Evolutionary conservation across 805 yeast genomes (phyloP).

Genomic region (Nakazawaea peltata): DNA sequence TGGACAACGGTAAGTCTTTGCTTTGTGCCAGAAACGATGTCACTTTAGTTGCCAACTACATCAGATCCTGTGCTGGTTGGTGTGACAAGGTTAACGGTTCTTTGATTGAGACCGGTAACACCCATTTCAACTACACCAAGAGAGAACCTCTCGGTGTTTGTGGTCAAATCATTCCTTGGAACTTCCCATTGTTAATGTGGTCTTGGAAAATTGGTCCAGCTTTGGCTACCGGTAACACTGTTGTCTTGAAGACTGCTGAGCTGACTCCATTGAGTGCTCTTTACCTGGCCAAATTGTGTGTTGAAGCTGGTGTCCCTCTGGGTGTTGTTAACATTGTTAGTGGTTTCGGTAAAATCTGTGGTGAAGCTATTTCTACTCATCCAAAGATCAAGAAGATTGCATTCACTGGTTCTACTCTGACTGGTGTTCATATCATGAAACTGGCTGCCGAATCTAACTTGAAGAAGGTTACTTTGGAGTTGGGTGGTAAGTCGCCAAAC

Average conservation of each 20-base stretch:
- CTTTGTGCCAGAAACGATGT: constrained; percentile 41
- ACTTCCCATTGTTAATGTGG: constrained; percentile 62
- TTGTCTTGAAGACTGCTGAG: constrained; percentile 58
- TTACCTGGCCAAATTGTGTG: constrained; percentile 41
- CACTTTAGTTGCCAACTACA: constrained; percentile 34
- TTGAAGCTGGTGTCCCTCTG: constrained; percentile 55
- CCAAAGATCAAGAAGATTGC: constrained; percentile 54
- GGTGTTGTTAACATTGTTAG: constrained; percentile 58
- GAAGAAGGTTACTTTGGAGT: constrained; percentile 88
- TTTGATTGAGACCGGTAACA: constrained; percentile 38
- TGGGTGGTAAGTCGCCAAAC: constrained; percentile 96
- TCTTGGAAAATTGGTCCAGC: constrained; percentile 67
- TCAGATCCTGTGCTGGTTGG: constrained; percentile 47
- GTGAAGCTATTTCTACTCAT: constrained; percentile 51
- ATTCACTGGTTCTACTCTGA: constrained; percentile 61
- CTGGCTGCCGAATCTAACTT: constrained; percentile 73
- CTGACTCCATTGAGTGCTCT: constrained; percentile 62
- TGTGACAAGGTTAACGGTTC: constrained; percentile 44
- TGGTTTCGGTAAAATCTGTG: constrained; percentile 55
- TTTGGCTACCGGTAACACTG: constrained; percentile 57
- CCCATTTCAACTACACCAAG: constrained; percentile 43
- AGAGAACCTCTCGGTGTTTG: constrained; percentile 65
- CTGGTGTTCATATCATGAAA: constrained; percentile 76
- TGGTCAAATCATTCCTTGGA: constrained; percentile 70
- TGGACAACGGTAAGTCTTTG: constrained; percentile 48